Evolutionary conservation across 495 filamentous ascomycete species (phyloP).

Genomic region (Aspergillus wentii): DNA sequence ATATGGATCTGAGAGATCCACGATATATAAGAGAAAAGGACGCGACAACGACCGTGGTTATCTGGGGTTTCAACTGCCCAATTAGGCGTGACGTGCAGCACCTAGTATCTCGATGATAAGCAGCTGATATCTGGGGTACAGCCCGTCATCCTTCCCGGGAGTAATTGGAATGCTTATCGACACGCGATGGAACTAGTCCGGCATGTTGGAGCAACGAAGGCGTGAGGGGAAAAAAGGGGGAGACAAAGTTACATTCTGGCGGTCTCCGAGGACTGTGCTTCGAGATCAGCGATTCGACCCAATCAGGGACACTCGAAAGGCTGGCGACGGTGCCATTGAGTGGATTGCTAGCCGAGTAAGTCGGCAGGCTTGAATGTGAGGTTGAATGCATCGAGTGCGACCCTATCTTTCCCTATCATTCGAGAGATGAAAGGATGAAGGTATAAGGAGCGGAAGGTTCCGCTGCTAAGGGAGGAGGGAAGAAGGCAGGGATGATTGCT

Average conservation of each 20-base stretch:
- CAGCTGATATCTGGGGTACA: constrained; percentile 6
- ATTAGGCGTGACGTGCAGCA: constrained; percentile 1
- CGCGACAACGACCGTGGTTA: neutral
- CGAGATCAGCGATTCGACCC: too few relatives aligned
- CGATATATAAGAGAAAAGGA: neutral
- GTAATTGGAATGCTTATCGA: constrained; percentile 5
- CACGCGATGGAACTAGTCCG: neutral
- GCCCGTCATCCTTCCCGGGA: neutral
- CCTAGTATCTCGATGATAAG: constrained; percentile 2
- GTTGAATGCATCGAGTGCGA: too few relatives aligned
- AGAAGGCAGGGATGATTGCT: too few relatives aligned
- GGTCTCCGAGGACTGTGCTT: too few relatives aligned
- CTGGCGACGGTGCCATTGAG: too few relatives aligned
- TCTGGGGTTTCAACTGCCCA: neutral
- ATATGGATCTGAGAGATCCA: too few relatives aligned
- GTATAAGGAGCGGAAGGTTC: constrained; percentile 1
- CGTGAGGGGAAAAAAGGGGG: constrained; percentile 2
- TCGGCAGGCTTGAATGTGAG: too few relatives aligned
- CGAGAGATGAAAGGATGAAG: constrained; percentile 1
- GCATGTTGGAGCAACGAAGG: neutral
- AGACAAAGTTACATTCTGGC: neutral
- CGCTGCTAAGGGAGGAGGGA: constrained; percentile 4
- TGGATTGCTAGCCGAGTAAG: too few relatives aligned
- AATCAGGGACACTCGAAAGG: too few relatives aligned
- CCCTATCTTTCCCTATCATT: constrained; percentile 1